Evolutionary conservation across 164 flowering plant genomes (phyloP).

Genomic region (Chimonanthus praecox): DNA sequence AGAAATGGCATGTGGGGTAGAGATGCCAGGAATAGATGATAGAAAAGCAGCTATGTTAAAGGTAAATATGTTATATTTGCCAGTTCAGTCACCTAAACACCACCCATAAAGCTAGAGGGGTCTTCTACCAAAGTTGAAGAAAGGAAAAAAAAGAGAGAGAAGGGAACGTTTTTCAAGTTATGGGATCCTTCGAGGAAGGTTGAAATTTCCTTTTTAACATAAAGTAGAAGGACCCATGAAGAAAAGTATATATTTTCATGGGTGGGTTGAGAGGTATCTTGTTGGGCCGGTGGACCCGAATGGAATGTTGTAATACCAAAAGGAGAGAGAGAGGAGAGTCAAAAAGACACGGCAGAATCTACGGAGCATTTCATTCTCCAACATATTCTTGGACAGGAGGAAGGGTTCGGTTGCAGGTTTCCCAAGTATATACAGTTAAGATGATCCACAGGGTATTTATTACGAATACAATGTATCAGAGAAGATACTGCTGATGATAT

Average conservation of each 20-base stretch:
- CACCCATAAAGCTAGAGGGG: neutral
- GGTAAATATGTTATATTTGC: neutral
- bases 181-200: neutral
- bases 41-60: neutral
- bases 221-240: neutral
- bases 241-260: neutral
- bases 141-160: no score
- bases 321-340: constrained; percentile 22
- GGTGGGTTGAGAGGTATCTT: constrained; percentile 2
- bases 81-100: neutral
- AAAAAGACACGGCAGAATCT: constrained; percentile 37
- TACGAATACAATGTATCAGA: neutral
- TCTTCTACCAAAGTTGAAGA: neutral
- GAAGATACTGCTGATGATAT: no score
- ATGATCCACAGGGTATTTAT: neutral
- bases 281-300: constrained; percentile 25
- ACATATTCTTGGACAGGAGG: constrained; percentile 33
- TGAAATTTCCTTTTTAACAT: neutral
- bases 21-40: neutral
- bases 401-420: constrained; percentile 4
- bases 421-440: neutral
- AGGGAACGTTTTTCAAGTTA: neutral
- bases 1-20: neutral
- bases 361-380: constrained; percentile 54
- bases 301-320: constrained; percentile 26